phyloP scores from a whole-genome alignment of 2,329 filamentous ascomycete genomes.

The Fusarium paranaense region DNA sequence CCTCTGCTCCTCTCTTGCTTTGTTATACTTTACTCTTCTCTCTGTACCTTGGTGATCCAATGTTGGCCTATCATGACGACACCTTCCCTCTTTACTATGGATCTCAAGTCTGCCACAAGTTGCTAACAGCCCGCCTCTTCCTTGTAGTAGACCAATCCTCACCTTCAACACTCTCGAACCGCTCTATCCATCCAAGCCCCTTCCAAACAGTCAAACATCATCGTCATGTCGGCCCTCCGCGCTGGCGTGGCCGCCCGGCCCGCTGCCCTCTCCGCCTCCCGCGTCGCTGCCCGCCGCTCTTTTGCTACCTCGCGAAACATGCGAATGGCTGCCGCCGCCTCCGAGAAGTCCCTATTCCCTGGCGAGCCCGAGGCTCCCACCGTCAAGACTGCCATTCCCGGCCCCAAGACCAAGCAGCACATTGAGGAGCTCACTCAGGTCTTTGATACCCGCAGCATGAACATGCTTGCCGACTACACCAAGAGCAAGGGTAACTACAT shows the following conservation, averaged over 20 bases:
- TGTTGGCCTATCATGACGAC: conserved; percentile 28
- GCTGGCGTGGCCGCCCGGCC: conserved; percentile 43
- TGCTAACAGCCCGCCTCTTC: background rate
- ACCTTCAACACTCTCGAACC: background rate
- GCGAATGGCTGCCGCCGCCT: conserved; percentile 45
- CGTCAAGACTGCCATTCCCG: conserved; percentile 75
- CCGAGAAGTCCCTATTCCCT: conserved; percentile 55
- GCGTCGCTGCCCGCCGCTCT: conserved; percentile 34
- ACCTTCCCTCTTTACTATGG: background rate
- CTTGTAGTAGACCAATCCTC: conserved; percentile 3
- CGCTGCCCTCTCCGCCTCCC: conserved; percentile 27
- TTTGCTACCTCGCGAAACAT: conserved; percentile 39
- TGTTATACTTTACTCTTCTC: background rate
- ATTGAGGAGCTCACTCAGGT: conserved; percentile 79
- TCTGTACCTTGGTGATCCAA: conserved; percentile 2
- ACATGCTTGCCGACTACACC: conserved; percentile 83
- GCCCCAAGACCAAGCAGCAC: conserved; percentile 77
- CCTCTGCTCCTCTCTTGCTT: background rate
- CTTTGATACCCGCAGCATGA: conserved; percentile 87
- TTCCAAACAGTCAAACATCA: background rate
- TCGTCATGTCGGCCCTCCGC: conserved; percentile 47
- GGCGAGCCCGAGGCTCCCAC: conserved; percentile 65
- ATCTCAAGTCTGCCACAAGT: background rate
- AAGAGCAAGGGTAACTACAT: conserved; percentile 86
- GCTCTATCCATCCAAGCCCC: background rate